Evolutionary conservation across 116 monocot genomes (phyloP), one percentile per base, ranked within the genome.

Genomic region (Iris pallida): DNA sequence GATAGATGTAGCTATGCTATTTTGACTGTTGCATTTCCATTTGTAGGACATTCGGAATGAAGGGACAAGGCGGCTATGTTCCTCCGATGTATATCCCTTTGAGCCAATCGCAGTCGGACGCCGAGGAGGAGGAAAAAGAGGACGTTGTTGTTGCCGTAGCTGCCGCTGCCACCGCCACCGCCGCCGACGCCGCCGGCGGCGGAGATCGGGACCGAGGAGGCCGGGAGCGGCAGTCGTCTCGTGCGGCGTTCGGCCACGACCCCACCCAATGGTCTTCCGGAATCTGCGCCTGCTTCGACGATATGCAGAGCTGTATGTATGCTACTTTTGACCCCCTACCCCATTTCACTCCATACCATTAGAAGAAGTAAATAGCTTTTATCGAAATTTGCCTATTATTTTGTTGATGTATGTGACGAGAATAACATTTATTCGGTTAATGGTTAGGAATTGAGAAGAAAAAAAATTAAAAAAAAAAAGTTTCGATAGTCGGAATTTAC

Each of bases 221-320:
- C 30, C 30, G 30, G 49, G 63, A 60, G 61, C 71, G 46, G 45
- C 66, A 42, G 6, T 55, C 74, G 40, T 53, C 64, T 66, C 57
- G 45, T 63, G 48, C 51, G 4, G 46, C 55, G 7, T 56, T 53
- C 47, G 47, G 7, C 47, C 71, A 57, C 20, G 78, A 83, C 64
- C 44, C 73, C 0, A 68, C 79, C 20, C 85, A 84, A 64, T 92
- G 96, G 96, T 87, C 96, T 53, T 89, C 96, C 57, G 96, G 96
- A 52, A 92, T 96, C 53, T 96, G 89, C 75, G 92, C 92, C 62
- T 96, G 96, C 73, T 91, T 74, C 71, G 92, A 96, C 70, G 92
- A 91, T 75, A 85, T 84, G 86, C 82, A 75, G 63, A 92, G 91
- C 86, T 96, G 96, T 96, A 96, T 75, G 96, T 96, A 96, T 75